Percentiles rank a stretch among this genome's conserved stretches.
These are phyloP conservation scores for Marasmius oreades DNA, from an alignment of 1,284 basidiomycete genomes.

Conservation along the genomic window DNA sequence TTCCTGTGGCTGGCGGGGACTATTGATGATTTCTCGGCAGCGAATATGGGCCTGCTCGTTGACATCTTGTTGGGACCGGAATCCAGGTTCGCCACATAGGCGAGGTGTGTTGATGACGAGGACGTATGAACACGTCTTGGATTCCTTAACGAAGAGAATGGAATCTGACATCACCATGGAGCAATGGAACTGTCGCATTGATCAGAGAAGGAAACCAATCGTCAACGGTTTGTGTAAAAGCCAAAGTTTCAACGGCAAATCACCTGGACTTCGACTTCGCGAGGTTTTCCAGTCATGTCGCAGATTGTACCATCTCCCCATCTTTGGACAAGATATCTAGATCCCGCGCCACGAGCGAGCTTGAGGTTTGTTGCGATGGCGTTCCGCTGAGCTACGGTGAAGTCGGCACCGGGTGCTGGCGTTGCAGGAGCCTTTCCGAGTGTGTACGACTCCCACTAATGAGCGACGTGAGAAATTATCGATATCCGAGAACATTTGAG, in stretches of 20 bases:
- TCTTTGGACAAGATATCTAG: slow-evolving; percentile 87
- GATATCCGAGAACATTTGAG: slow-evolving; percentile 13
- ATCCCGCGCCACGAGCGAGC: slow-evolving; percentile 70
- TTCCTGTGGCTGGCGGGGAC: slow-evolving; percentile 27
- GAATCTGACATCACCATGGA: slow-evolving; percentile 85
- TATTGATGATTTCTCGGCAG: slow-evolving; percentile 67
- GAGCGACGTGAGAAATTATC: slow-evolving; percentile 15
- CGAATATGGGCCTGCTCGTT: slow-evolving; percentile 66
- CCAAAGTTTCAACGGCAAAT: slow-evolving; percentile 14
- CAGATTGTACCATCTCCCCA: slow-evolving; percentile 91
- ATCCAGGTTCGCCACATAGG: slow-evolving; percentile 87
- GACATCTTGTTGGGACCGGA: slow-evolving; percentile 69
- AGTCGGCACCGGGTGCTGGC: slow-evolving; percentile 57
- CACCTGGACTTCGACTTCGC: slow-evolving; percentile 92
- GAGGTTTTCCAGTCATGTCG: slow-evolving; percentile 82
- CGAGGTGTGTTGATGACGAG: slow-evolving; percentile 91
- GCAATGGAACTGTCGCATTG: slow-evolving; percentile 76
- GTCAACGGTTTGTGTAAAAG: not conserved
- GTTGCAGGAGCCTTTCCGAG: slow-evolving; percentile 67
- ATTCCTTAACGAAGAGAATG: slow-evolving; percentile 89
- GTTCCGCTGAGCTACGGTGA: slow-evolving; percentile 63
- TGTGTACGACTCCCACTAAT: slow-evolving; percentile 78
- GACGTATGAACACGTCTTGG: slow-evolving; percentile 87
- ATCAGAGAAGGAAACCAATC: not conserved
- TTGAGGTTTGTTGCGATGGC: slow-evolving; percentile 64